These are phyloP conservation scores for Phytophthora foliorum DNA, from an alignment of 352 stramenopile species.

Conservation along the genomic window DNA sequence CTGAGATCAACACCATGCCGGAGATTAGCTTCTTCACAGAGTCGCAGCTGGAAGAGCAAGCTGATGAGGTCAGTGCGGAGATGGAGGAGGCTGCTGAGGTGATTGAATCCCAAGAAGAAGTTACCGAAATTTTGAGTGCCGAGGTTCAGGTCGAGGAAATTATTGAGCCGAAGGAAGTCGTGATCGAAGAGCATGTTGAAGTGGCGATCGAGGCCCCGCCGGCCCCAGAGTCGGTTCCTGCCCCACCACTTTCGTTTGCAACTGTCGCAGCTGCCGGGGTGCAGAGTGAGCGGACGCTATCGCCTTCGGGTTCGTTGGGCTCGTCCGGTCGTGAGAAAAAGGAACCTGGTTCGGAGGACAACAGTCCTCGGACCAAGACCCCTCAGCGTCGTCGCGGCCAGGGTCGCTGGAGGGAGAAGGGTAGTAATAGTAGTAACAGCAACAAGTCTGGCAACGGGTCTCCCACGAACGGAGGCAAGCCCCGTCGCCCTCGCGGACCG, in stretches of 20 bases:
- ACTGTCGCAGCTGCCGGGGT: slow-evolving; percentile 38
- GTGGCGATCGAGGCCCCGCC: slow-evolving; percentile 14
- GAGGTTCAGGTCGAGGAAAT: slow-evolving; percentile 28
- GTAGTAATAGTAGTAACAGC: slow-evolving; percentile 46
- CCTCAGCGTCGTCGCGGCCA: slow-evolving; percentile 47
- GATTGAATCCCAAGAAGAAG: slow-evolving; percentile 24
- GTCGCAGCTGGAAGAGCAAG: slow-evolving; percentile 60
- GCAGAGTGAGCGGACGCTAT: slow-evolving; percentile 29
- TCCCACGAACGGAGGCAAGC: slow-evolving; percentile 36
- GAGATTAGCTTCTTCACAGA: slow-evolving; percentile 91
- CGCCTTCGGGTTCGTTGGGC: slow-evolving; percentile 32
- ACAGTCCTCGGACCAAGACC: slow-evolving; percentile 36
- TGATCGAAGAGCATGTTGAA: slow-evolving; percentile 27
- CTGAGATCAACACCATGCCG: slow-evolving; percentile 56
- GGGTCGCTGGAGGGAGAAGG: slow-evolving; percentile 47
- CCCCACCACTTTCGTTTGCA: slow-evolving; percentile 64
- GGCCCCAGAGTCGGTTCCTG: slow-evolving; percentile 33
- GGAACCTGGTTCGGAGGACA: slow-evolving; percentile 15
- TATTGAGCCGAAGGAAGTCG: slow-evolving; percentile 10
- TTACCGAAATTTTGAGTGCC: slow-evolving; percentile 25
- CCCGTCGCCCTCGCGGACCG: slow-evolving; percentile 43
- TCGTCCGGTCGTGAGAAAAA: slow-evolving; percentile 41
- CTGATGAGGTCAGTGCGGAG: slow-evolving; percentile 9
- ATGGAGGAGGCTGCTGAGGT: slow-evolving; percentile 7
- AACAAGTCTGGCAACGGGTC: slow-evolving; percentile 44